phyloP scores from a whole-genome alignment of 768 basidiomycete genomes.

The Tulasnella sp. region DNA sequence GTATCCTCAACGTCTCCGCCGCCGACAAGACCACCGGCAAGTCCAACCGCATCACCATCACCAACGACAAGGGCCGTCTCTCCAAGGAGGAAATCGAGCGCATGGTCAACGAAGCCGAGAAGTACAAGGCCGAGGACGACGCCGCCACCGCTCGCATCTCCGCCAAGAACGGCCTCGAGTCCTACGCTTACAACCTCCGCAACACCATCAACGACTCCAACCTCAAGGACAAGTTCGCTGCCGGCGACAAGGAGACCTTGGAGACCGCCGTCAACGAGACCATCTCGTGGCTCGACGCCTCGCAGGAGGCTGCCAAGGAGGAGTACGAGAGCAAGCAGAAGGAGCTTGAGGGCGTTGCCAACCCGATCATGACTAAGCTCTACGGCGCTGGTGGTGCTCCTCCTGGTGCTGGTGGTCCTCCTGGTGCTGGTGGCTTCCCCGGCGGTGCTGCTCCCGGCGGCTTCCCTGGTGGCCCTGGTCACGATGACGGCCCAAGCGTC shows the following conservation, averaged over 20 bases:
- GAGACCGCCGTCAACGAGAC: constrained; percentile 40
- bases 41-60: constrained; percentile 42
- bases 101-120: constrained; percentile 54
- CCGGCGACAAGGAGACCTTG: constrained; percentile 37
- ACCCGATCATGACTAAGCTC: constrained; percentile 39
- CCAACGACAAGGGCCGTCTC: constrained; percentile 48
- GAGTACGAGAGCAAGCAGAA: constrained; percentile 43
- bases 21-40: constrained; percentile 44
- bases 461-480: constrained; percentile 32
- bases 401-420: constrained; percentile 32
- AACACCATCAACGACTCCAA: constrained; percentile 41
- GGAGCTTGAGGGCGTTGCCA: constrained; percentile 42
- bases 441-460: constrained; percentile 35
- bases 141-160: constrained; percentile 36
- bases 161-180: constrained; percentile 47
- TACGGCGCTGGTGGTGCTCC: constrained; percentile 38
- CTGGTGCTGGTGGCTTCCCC: constrained; percentile 35
- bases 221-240: constrained; percentile 42
- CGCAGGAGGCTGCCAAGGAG: constrained; percentile 42
- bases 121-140: constrained; percentile 33
- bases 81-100: constrained; percentile 53
- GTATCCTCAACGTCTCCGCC: constrained; percentile 43
- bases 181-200: constrained; percentile 46
- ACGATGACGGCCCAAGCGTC: constrained; percentile 37
- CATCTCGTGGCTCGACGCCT: constrained; percentile 40